Evolutionary conservation across 371 early-diverging fungal genomes (phyloP), one percentile per base, ranked within the genome.

Genomic region (Mucor lusitanicus): DNA sequence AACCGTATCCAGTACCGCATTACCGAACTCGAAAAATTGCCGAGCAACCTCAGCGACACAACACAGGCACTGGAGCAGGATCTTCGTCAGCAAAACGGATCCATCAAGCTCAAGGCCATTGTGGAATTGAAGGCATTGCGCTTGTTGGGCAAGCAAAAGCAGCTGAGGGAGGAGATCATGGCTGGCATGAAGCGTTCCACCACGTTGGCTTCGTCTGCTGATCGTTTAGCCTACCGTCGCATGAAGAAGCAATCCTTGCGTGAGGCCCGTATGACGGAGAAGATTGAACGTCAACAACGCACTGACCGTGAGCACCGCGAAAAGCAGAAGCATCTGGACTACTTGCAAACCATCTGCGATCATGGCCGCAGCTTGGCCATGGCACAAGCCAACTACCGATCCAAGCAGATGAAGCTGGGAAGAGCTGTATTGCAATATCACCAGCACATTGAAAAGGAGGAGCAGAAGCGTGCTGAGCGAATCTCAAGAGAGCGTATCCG

Each of bases 401-500:
- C 80, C 40, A 85, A 85, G 66, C 87, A 87, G 73, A 69, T 75
- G 60, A 63, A 63, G 13, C 30, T 98, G 27, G 98, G 97, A n/a
- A 83, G 86, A 17, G 78, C 88, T 6, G 92, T 98, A 17, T 61
- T 90, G 39, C 86, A 89, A 53, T 90, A 87, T 79, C 98, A 98
- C 75, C 77, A 79, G 12, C 86, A 89, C 53, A 85, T 94, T 39
- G 95, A 96, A 71, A 95, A 94, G 78, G 97, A 97, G 70, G 98
- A 97, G 71, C 93, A 93, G 72, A 91, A 91, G 76, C 89, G 93
- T 55, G 75, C 85, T 35, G 94, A 94, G 72, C 86, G 93, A 28
- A 76, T 93, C 8, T 87, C 93, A 1, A 94, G 93, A 78, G 97
- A 99, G 77, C 97, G 98, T 94, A 85, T 99, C 58, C 89, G 92